Base-by-base conservation (phyloP, 129 eudicot genomes). In the Glebionis coronaria region DNA sequence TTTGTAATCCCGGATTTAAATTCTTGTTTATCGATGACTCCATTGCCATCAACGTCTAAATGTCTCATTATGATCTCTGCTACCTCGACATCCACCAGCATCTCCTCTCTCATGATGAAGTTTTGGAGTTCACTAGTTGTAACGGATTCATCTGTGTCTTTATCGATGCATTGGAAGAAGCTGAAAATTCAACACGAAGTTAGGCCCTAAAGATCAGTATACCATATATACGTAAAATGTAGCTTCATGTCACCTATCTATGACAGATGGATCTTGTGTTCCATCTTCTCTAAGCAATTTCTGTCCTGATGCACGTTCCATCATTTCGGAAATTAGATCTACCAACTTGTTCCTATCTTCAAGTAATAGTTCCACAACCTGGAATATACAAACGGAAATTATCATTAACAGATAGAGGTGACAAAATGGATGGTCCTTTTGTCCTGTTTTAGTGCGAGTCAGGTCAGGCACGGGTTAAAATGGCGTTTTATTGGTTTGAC, bases 41-140 rank as follows among this genome's bases (percentile, higher is more conserved):
- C 81, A 78, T 90, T 83, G 16, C 80, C 79, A 29, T 70, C 85
- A 9, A 69, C 61, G 70, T 90, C 97, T n/a, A 86, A 76, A 68
- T 84, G 86, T 70, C 80, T 67, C 84, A 90, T 72, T 19, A 86
- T 82, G 21, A 64, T 67, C 52, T 80, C 86, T 14, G 78, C 78
- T 28, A 72, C 81, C 70, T 84, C 91, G n/a, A 55, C 77, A 2
- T 79, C 90, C 70, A 77, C 50, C 44, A 79, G 35, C 23, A 79
- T 66, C 67, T 74, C 69, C 12, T 81, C 83, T 31, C 79, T 76
- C 70, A 70, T 68, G 18, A 90, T 60, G 66, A 83, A 74, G 50
- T 56, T 78, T 75, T 71, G 78, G 25, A 90, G 45, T 58, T 86
- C 95, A 5, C 55, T 46, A 51, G 20, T 68, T 35, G 90, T 75